Evolutionary conservation across 2,329 filamentous ascomycete species (phyloP), one percentile per base, ranked within the genome.

Genomic region (Fusarium sp.): DNA sequence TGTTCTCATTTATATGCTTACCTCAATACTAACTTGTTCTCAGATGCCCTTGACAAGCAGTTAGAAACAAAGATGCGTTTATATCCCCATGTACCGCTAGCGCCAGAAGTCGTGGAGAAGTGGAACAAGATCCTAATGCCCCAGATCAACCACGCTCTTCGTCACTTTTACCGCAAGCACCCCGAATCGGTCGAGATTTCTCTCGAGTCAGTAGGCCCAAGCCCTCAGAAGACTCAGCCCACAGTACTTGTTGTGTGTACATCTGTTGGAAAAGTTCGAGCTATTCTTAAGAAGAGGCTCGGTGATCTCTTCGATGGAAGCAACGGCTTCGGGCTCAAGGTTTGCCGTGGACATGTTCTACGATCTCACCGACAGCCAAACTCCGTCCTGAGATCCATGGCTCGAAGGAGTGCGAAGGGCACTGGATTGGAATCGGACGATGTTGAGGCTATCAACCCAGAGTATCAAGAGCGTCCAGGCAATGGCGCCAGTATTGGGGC

Each of bases 401-500:
- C 79, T 2, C 64, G 73, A 33, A 69, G 78, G 19, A 75, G 77
- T 41, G 74, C 78, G 2, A 78, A 79, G n/a, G 72, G 78, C 1
- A 79, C 76, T 11, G 82, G 83, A 16, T 74, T 78, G 15, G 85
- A 86, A 10, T 74, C 74, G 3, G 78, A 79, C 12, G 82, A 84
- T 8, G 57, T 81, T 0, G 80, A 81, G 15, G 86, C 88, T 0
- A 86, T 86, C 38, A 97, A 97, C 77, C 90, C 90, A 2, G 90
- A 90, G 66, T 95, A 94, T 78, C 95, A 98, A 80, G 86, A 91
- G 75, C 88, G 88, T 27, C 95, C 95, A 2, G 82, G 89, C 0
- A 97, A 95, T 74, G 95, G 95, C 3, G 95, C 95, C 12, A 97
- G 94, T 46, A 98, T 98, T 66, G 95, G 95, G 11, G 95, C 95